A percentile compares a stretch with the other conserved stretches of the same genome.
These are phyloP conservation scores for Geotrichum ghanense DNA, from an alignment of 805 yeast species.

Conservation along the genomic window DNA sequence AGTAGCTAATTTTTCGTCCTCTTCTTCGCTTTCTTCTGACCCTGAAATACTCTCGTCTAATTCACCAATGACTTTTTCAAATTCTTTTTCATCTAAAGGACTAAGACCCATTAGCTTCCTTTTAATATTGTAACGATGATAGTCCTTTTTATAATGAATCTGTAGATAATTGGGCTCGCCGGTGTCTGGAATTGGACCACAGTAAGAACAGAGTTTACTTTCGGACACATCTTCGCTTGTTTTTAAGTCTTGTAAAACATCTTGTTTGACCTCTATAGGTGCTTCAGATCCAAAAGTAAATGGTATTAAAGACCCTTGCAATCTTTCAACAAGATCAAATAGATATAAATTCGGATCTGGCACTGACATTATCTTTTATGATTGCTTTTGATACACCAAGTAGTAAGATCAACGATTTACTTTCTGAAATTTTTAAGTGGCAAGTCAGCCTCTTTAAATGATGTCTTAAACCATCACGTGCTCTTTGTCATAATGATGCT, in stretches of 20 bases:
- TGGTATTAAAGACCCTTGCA: neutral
- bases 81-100: conserved; percentile 43
- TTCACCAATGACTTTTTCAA: conserved; percentile 41
- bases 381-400: neutral
- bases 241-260: neutral
- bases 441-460: neutral
- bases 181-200: neutral
- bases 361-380: neutral
- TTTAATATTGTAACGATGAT: conserved; percentile 48
- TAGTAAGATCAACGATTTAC: neutral
- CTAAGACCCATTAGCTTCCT: conserved; percentile 35
- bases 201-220: neutral
- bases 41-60: conserved; percentile 34
- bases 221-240: neutral
- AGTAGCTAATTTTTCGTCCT: conserved; percentile 17
- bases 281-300: neutral
- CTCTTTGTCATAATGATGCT: neutral
- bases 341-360: neutral
- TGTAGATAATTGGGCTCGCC: conserved; percentile 11
- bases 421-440: neutral
- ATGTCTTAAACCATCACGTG: neutral
- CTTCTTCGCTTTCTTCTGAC: conserved; percentile 37
- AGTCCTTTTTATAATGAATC: conserved; percentile 46
- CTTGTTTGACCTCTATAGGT: neutral
- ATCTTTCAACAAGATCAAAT: neutral